Base-by-base conservation (phyloP, 73 alveolate genomes). In the Paramecium tetraurelia region DNA sequence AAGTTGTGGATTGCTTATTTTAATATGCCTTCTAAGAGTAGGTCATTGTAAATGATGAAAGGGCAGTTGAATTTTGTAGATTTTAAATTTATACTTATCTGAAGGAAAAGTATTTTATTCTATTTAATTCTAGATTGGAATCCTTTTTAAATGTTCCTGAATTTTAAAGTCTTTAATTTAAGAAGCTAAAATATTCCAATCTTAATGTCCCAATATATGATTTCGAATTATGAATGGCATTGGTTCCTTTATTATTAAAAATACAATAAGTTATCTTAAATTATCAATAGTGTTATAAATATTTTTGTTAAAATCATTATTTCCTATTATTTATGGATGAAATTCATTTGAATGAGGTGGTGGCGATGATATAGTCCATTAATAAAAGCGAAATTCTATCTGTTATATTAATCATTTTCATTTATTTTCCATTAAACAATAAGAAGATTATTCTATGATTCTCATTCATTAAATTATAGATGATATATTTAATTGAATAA, bases 131-230 rank as follows among this genome's bases (percentile, higher is more conserved):
- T 80, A 80, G 90, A 80, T 48, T 80, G 70, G 90, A 80, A 80
- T 80, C 90, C 14, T 80, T 80, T 46, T 40, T 80, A 63, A 80
- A 80, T 80, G 29, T 80, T 43, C 90, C 90, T 43, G 90, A 80
- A 43, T 80, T 44, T 80, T n/a, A 41, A 41, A 41, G 27, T 43
- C 72, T 80, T 43, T 80, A 40, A 41, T 80, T 44, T 46, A 21
- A 80, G 75, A 80, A 80, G 31, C 29, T 44, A 9, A 41, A 40
- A 44, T 48, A 31, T 24, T 40, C 46, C 16, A 21, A 20, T 24
- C 90, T 63, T 22, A 31, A 77, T 22, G 90, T 80, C 24, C 90
- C 90, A 21, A 80, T 80, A 22, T 80, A 80, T 80, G 90, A 80
- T 80, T 80, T 40, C 57, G 90, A 80, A 80, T 22, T 80, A 80